Percentiles rank a stretch among this genome's conserved stretches.
Evolutionary conservation across 768 basidiomycete species (phyloP).

Genomic region (Pholiota microspora): DNA sequence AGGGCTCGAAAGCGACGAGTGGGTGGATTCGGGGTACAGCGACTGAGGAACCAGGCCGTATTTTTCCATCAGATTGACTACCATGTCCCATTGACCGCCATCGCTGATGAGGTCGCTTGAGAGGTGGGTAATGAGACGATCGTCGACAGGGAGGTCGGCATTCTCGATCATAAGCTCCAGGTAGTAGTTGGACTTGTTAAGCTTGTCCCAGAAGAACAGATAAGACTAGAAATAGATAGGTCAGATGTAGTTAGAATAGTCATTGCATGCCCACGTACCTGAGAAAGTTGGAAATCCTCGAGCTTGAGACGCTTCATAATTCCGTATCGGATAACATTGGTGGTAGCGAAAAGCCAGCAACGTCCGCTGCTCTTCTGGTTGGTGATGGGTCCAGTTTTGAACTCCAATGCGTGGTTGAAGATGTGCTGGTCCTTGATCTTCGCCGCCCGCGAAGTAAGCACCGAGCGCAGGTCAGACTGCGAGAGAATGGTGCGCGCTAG

Average conservation of each 20-base stretch:
- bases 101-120: constrained; percentile 79
- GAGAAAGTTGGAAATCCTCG: constrained; percentile 88
- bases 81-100: constrained; percentile 97
- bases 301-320: constrained; percentile 85
- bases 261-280: constrained; percentile 40
- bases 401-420: constrained; percentile 79
- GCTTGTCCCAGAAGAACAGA: constrained; percentile 95
- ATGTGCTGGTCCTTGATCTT: constrained; percentile 66
- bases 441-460: constrained; percentile 63
- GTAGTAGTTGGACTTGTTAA: constrained; percentile 92
- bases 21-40: constrained; percentile 80
- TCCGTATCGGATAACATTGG: constrained; percentile 80
- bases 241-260: not conserved
- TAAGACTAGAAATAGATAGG: constrained; percentile 52
- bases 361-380: constrained; percentile 87
- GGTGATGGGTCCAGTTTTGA: constrained; percentile 81
- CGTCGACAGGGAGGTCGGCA: constrained; percentile 75
- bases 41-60: constrained; percentile 89
- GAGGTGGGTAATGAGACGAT: constrained; percentile 79
- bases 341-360: constrained; percentile 96
- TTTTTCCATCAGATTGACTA: constrained; percentile 51
- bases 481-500: constrained; percentile 77
- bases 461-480: constrained; percentile 62
- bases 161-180: constrained; percentile 86
- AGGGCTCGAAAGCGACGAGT: constrained; percentile 71